Conservation (phyloP, 2,329 filamentous ascomycete genomes). For the Penicillium sp. region DNA sequence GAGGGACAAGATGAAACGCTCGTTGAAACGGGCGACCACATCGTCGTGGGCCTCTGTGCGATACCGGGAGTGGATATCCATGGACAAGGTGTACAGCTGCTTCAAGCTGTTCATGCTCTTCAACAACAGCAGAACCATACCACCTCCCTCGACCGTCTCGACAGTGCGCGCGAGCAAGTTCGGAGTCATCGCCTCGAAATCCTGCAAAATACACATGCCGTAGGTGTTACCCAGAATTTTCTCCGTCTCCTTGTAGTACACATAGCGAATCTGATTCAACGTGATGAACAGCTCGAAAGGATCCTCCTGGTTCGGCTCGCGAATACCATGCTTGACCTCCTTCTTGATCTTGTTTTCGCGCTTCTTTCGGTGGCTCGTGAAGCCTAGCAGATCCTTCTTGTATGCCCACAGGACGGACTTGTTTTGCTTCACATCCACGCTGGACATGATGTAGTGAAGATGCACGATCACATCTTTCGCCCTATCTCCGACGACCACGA, state of each 20-base stretch:
- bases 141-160: conserved; percentile 96
- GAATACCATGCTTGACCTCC: conserved; percentile 91
- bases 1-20: conserved; percentile 91
- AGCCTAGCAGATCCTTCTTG: conserved; percentile 94
- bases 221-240: conserved; percentile 98
- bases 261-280: conserved; percentile 95
- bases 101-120: conserved; percentile 98
- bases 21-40: conserved; percentile 94
- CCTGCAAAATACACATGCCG: conserved; percentile 96
- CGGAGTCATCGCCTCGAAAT: conserved; percentile 97
- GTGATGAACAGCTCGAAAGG: conserved; percentile 97
- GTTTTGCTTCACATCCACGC: conserved; percentile 87
- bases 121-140: conserved; percentile 82
- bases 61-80: conserved; percentile 97
- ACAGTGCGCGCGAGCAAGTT: conserved; percentile 93
- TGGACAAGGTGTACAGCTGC: conserved; percentile 92
- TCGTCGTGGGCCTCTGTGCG: conserved; percentile 94
- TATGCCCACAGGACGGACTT: conserved; percentile 98
- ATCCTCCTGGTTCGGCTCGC: conserved; percentile 89
- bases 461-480: conserved; percentile 97
- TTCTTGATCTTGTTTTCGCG: conserved; percentile 98
- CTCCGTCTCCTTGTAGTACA: conserved; percentile 99
- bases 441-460: conserved; percentile 89
- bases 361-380: conserved; percentile 96
- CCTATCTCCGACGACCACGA: conserved; percentile 91